Conservation (phyloP, 2,329 filamentous ascomycete genomes). For the Monosporascus sp. region DNA sequence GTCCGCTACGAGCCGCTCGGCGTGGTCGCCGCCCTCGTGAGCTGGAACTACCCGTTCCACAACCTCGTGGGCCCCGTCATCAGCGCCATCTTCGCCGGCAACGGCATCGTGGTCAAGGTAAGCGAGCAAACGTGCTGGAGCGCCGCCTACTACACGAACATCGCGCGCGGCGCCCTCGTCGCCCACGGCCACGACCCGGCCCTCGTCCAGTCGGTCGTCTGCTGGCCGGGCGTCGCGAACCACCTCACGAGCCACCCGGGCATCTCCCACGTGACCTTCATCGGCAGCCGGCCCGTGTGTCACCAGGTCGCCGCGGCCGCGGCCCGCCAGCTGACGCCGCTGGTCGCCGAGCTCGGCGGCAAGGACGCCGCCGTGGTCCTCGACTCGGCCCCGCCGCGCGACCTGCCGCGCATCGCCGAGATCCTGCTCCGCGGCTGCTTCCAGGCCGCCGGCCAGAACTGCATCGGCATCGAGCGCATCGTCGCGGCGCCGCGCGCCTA, state of each 20-base stretch:
- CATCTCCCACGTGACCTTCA: slow-evolving; percentile 90
- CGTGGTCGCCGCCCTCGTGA: slow-evolving; percentile 86
- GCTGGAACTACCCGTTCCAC: slow-evolving; percentile 97
- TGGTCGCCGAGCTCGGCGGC: slow-evolving; percentile 87
- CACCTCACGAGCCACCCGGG: slow-evolving; percentile 79
- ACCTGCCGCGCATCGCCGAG: slow-evolving; percentile 69
- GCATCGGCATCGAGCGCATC: slow-evolving; percentile 92
- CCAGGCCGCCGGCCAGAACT: slow-evolving; percentile 94
- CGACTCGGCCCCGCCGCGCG: slow-evolving; percentile 59
- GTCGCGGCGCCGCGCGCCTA: slow-evolving; percentile 76
- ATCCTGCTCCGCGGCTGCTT: slow-evolving; percentile 90
- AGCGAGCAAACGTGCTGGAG: slow-evolving; percentile 97
- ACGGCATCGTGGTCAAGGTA: slow-evolving; percentile 87
- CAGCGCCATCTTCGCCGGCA: slow-evolving; percentile 84
- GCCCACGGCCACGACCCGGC: slow-evolving; percentile 79
- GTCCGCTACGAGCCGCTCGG: slow-evolving; percentile 90
- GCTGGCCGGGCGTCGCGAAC: slow-evolving; percentile 79
- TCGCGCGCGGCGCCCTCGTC: slow-evolving; percentile 71
- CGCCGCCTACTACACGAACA: slow-evolving; percentile 71
- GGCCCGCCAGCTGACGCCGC: slow-evolving; percentile 77
- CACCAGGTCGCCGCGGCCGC: slow-evolving; percentile 84
- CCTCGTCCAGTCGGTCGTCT: slow-evolving; percentile 78
- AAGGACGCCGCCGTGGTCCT: slow-evolving; percentile 91
- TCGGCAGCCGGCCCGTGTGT: slow-evolving; percentile 82
- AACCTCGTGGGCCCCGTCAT: slow-evolving; percentile 91